Evolutionary conservation across 1,284 basidiomycete species (phyloP), one percentile per base, ranked within the genome.

Genomic region (Ustilago hordei): DNA sequence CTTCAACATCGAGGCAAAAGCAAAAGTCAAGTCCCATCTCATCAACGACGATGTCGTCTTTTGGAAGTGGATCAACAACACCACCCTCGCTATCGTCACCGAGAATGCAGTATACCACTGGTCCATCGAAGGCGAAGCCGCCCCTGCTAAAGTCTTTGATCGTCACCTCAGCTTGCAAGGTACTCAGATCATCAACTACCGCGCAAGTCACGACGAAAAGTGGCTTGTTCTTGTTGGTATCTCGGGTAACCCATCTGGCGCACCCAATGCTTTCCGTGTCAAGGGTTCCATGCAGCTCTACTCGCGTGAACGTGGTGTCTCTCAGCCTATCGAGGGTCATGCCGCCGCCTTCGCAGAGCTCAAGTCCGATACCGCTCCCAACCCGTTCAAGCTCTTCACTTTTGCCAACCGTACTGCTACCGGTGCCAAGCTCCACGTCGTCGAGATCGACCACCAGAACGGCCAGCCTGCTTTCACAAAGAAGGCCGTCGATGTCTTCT

Each of bases 401-500:
- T 99, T 99, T 87, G 92, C 97, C 56, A 94, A 97, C 43, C 91
- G 97, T 81, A 98, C 95, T 5, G 95, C 94, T 32, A 93, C 93
- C 53, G 96, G 97, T 56, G 97, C 97, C 45, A 99, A 98, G 95
- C 92, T 99, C 55, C 97, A 99, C 88, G 91, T 99, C 59, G 96
- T 99, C 75, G 95, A 99, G 88, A 97, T 99, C 84, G 97, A 99
- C 87, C 96, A 99, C 88, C 90, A 93, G 76, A 91, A 93, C 28
- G 92, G 94, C n/a, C 94, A 98, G 86, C 93, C 95, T n/a, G 91
- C 92, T 7, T 99, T 98, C 89, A 90, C 91, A 50, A 99, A 99
- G 90, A 99, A 98, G 88, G 94, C 95, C 15, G 95, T 99, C 77
- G 97, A 99, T 82, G 96, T 99, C 60, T 99, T 98, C 89, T 99